These are phyloP conservation scores for Penicillium sp. DNA, from an alignment of 2,329 filamentous ascomycete genomes.

Conservation along the genomic window DNA sequence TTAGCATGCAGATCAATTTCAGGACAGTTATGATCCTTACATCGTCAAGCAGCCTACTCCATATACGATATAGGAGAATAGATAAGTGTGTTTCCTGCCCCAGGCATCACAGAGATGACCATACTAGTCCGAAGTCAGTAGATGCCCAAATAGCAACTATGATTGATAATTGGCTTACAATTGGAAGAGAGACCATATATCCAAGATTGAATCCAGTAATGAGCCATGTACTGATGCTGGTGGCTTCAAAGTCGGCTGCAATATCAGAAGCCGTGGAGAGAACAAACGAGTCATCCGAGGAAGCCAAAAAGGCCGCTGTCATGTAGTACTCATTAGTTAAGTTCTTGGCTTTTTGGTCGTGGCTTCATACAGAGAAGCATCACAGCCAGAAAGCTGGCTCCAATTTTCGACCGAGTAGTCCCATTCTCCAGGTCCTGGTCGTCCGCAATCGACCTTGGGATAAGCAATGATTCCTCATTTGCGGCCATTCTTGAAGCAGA, in stretches of 20 bases:
- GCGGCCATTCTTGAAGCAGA: neutral
- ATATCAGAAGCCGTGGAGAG: conserved; percentile 1
- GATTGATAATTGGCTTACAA: neutral
- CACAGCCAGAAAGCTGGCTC: neutral
- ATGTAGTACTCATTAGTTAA: neutral
- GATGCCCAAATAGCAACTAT: neutral
- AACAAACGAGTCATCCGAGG: conserved; percentile 2
- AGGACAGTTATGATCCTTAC: neutral
- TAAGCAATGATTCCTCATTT: neutral
- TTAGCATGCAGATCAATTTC: neutral
- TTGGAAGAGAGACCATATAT: conserved; percentile 1
- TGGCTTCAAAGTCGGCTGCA: neutral
- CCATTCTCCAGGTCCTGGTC: neutral
- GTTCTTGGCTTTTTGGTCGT: fast-evolving
- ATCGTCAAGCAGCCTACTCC: neutral
- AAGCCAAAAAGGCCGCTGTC: neutral
- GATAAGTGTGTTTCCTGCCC: neutral
- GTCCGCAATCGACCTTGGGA: neutral
- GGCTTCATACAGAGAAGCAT: neutral
- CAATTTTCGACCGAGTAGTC: neutral
- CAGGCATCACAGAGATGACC: conserved; percentile 3
- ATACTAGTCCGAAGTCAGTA: neutral
- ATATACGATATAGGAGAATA: neutral
- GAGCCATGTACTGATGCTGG: neutral
- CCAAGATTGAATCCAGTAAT: conserved; percentile 2